Evolutionary conservation across 208 protist species (phyloP).

Genomic region (Trichomonas gallinae): DNA sequence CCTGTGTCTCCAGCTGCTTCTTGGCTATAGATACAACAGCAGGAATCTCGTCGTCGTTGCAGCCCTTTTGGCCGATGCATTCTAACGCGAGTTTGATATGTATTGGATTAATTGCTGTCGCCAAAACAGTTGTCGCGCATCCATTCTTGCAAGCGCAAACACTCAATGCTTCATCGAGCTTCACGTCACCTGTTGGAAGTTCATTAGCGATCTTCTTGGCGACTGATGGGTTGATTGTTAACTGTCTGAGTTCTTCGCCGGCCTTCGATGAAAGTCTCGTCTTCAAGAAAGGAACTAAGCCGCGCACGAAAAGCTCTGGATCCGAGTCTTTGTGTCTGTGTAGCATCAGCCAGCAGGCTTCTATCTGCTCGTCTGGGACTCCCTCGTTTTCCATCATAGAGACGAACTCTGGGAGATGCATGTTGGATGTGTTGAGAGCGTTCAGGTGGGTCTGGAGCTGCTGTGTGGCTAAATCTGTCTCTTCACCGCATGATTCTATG

Average conservation of each 20-base stretch:
- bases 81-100: not conserved
- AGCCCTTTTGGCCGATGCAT: not conserved
- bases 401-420: not conserved
- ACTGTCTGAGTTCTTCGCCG: not conserved
- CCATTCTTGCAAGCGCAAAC: not conserved
- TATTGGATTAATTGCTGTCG: not conserved
- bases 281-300: not conserved
- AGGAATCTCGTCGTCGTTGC: not conserved
- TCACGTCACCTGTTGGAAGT: not conserved
- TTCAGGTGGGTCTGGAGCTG: not conserved
- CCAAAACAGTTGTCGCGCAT: not conserved
- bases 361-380: not conserved
- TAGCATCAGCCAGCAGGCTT: not conserved
- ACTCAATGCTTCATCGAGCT: not conserved
- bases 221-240: not conserved
- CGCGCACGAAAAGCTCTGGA: not conserved
- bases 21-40: not conserved
- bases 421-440: not conserved
- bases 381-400: not conserved
- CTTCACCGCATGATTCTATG: not conserved
- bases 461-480: not conserved
- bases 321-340: not conserved
- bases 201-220: not conserved
- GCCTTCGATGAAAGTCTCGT: not conserved
- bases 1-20: not conserved